A percentile compares a stretch with the other conserved stretches of the same genome.
phyloP scores from a whole-genome alignment of 768 basidiomycete genomes.

The Cubamyces lactineus region DNA sequence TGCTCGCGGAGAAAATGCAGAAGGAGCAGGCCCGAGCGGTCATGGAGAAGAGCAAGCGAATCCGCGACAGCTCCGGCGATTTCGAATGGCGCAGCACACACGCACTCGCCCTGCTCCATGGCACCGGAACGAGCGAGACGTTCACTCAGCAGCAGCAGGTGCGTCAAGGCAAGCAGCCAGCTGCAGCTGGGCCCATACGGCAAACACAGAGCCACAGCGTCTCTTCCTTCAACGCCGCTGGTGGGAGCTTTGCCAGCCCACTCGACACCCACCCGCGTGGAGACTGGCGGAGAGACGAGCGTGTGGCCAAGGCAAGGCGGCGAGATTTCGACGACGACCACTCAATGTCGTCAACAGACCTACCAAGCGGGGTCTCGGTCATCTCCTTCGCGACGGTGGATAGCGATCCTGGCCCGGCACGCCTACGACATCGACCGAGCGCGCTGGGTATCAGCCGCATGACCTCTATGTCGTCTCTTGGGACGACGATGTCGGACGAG shows the following conservation, averaged over 20 bases:
- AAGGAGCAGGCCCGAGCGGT: slow-evolving; percentile 91
- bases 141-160: slow-evolving; percentile 20
- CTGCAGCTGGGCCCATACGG: slow-evolving; percentile 66
- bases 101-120: slow-evolving; percentile 40
- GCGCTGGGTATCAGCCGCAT: slow-evolving; percentile 71
- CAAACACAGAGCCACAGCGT: slow-evolving; percentile 52
- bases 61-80: slow-evolving; percentile 56
- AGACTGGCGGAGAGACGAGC: slow-evolving; percentile 55
- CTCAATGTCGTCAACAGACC: slow-evolving; percentile 88
- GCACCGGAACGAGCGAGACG: slow-evolving; percentile 38
- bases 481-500: slow-evolving; percentile 70
- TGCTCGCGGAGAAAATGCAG: slow-evolving; percentile 70
- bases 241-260: slow-evolving; percentile 50
- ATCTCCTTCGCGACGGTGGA: slow-evolving; percentile 85
- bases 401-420: slow-evolving; percentile 81
- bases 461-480: slow-evolving; percentile 75
- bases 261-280: slow-evolving; percentile 38
- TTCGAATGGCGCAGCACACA: slow-evolving; percentile 26
- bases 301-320: slow-evolving; percentile 75
- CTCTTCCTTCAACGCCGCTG: slow-evolving; percentile 61
- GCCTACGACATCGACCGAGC: slow-evolving; percentile 64
- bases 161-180: slow-evolving; percentile 45
- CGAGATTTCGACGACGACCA: slow-evolving; percentile 89
- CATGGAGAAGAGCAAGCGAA: slow-evolving; percentile 84
- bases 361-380: slow-evolving; percentile 77